Conservation (phyloP, 768 basidiomycete species). For the Saitozyma podzolica region DNA sequence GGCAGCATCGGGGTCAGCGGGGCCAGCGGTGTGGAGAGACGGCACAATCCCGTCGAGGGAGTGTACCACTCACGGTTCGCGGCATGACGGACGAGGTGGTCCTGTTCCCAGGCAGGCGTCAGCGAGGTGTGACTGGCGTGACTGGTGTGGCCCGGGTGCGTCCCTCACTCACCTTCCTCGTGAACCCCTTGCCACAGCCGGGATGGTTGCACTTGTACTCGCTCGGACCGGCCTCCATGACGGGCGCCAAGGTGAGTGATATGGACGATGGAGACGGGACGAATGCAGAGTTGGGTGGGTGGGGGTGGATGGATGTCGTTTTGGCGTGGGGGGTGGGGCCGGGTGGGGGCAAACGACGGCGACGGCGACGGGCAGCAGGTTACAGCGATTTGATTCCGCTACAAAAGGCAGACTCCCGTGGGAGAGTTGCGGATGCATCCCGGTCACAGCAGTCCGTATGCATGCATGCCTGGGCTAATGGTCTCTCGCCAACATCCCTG, state of each 20-base stretch:
- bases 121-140: slow-evolving; percentile 2
- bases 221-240: not conserved
- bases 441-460: not conserved
- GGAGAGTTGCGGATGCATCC: not conserved
- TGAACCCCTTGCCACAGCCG: slow-evolving; percentile 38
- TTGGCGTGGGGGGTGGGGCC: not conserved
- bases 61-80: slow-evolving; percentile 34
- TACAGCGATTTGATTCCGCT: not conserved
- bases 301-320: not conserved
- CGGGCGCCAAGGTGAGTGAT: not conserved
- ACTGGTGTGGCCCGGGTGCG: too few relatives aligned
- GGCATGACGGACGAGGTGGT: slow-evolving; percentile 40
- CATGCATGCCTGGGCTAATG: not conserved
- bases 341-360: not conserved
- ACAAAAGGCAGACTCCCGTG: not conserved
- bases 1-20: not conserved
- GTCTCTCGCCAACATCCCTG: not conserved
- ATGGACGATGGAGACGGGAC: not conserved
- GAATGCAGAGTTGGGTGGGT: too few relatives aligned
- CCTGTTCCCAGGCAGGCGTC: slow-evolving; percentile 15
- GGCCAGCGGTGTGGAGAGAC: not conserved
- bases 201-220: slow-evolving; percentile 21
- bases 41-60: not conserved
- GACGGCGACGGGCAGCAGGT: not conserved
- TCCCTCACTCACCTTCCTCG: slow-evolving; percentile 35